A percentile compares a stretch with the other conserved stretches of the same genome.
Evolutionary conservation across 108 stramenopile species (phyloP).

Genomic region (Skeletonema grethae): DNA sequence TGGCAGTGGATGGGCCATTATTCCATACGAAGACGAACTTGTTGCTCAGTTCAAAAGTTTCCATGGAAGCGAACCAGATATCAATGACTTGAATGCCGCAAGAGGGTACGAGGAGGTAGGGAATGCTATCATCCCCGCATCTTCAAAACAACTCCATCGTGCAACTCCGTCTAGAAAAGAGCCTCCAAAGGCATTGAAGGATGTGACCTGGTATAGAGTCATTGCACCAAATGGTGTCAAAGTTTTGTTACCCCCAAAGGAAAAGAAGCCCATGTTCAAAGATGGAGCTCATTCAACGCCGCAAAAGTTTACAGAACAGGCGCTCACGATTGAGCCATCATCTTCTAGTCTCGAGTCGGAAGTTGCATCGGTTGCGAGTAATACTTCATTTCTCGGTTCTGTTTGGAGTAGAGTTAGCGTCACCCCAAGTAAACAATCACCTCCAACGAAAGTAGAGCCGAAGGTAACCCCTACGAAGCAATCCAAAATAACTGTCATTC

Average conservation of each 20-base stretch:
- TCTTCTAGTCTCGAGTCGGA: slow-evolving; percentile 33
- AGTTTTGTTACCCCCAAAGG: slow-evolving; percentile 57
- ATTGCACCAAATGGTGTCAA: slow-evolving; percentile 56
- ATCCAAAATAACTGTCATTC: slow-evolving; percentile 33
- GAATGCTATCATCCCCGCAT: slow-evolving; percentile 54
- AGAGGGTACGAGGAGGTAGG: slow-evolving; percentile 70
- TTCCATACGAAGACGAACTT: slow-evolving; percentile 71
- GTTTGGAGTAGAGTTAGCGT: slow-evolving; percentile 48
- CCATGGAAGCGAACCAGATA: slow-evolving; percentile 26
- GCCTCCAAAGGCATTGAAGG: slow-evolving; percentile 9
- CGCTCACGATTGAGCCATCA: slow-evolving; percentile 7
- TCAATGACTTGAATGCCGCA: slow-evolving; percentile 40
- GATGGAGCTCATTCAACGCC: slow-evolving; percentile 9
- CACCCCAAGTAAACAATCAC: slow-evolving; percentile 37
- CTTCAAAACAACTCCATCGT: background rate
- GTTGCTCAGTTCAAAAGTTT: slow-evolving; percentile 58
- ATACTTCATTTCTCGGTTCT: slow-evolving; percentile 42
- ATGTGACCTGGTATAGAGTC: slow-evolving; percentile 66
- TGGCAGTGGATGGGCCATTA: slow-evolving; percentile 86
- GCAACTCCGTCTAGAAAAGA: slow-evolving; percentile 10
- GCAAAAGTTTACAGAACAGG: slow-evolving; percentile 7
- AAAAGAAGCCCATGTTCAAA: slow-evolving; percentile 13
- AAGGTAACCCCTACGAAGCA: slow-evolving; percentile 7
- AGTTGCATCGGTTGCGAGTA: slow-evolving; percentile 28
- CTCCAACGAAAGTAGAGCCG: background rate